phyloP scores from a whole-genome alignment of 805 yeast genomes.

The Suhomyces kilbournensis region DNA sequence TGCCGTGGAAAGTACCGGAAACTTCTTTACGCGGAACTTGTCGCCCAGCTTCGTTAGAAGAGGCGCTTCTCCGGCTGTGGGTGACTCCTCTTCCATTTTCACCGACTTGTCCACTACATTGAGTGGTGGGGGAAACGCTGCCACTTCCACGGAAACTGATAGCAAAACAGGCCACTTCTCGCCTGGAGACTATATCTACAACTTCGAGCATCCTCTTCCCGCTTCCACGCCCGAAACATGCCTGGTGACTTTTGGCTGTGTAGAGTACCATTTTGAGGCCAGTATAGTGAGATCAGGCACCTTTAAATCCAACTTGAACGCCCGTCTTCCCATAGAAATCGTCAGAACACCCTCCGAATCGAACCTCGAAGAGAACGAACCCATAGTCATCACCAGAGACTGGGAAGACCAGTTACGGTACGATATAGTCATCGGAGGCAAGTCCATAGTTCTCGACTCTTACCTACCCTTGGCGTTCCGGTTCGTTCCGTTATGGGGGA shows the following conservation, averaged over 20 bases:
- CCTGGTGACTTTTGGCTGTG: slow-evolving; percentile 76
- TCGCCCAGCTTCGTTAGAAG: slow-evolving; percentile 27
- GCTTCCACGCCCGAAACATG: slow-evolving; percentile 80
- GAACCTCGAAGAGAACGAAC: slow-evolving; percentile 86
- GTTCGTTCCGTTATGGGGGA: slow-evolving; percentile 77
- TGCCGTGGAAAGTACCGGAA: slow-evolving; percentile 8
- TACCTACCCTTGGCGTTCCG: slow-evolving; percentile 80
- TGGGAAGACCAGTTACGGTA: slow-evolving; percentile 94
- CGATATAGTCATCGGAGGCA: slow-evolving; percentile 88
- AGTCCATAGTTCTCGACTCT: slow-evolving; percentile 80
- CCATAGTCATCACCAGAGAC: slow-evolving; percentile 82
- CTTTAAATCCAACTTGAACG: slow-evolving; percentile 72
- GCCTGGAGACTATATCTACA: slow-evolving; percentile 90
- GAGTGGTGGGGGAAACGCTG: slow-evolving; percentile 8
- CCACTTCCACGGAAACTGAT: slow-evolving; percentile 11
- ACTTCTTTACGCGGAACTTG: slow-evolving; percentile 23
- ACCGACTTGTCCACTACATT: slow-evolving; percentile 23
- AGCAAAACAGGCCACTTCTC: slow-evolving; percentile 45
- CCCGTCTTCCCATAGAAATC: slow-evolving; percentile 59
- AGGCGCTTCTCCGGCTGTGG: slow-evolving; percentile 28
- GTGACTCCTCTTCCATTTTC: slow-evolving; percentile 20
- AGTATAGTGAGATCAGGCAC: slow-evolving; percentile 75
- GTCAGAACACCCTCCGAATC: slow-evolving; percentile 76
- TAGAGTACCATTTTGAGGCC: slow-evolving; percentile 67
- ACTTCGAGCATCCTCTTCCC: slow-evolving; percentile 85